phyloP scores from a whole-genome alignment of 2,329 filamentous ascomycete species.

The Neoscytalidium dimidiatum region DNA sequence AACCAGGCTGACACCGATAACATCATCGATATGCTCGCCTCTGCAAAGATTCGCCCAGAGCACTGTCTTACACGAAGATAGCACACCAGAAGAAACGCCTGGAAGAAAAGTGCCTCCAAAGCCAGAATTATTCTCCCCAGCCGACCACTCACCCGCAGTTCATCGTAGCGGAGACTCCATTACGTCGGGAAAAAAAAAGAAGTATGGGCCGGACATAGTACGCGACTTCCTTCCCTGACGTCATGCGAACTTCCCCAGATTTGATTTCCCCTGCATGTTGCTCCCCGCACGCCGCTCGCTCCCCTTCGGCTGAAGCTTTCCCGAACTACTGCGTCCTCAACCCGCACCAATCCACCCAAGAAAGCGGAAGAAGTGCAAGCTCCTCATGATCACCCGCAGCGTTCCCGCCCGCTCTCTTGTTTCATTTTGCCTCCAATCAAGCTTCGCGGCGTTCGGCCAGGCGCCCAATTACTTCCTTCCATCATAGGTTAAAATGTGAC shows the following conservation, averaged over 20 bases:
- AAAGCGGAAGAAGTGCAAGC: not conserved
- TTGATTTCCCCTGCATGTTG: not conserved
- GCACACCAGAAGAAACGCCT: too few relatives aligned
- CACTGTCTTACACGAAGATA: too few relatives aligned
- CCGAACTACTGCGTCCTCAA: not conserved
- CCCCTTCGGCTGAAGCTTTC: conserved; percentile 3
- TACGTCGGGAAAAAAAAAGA: too few relatives aligned
- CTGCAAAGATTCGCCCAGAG: too few relatives aligned
- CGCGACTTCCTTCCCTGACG: conserved; percentile 1
- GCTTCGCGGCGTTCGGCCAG: not conserved
- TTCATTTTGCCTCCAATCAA: conserved; percentile 18
- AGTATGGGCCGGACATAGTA: not conserved
- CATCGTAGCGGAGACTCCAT: too few relatives aligned
- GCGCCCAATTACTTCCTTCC: not conserved
- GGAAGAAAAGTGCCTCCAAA: too few relatives aligned
- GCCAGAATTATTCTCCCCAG: too few relatives aligned
- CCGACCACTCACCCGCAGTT: too few relatives aligned
- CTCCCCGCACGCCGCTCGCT: conserved; percentile 1
- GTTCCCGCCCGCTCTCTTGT: not conserved
- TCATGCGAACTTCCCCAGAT: conserved; percentile 15
- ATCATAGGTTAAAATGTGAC: not conserved
- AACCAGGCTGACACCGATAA: too few relatives aligned
- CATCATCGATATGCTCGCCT: too few relatives aligned
- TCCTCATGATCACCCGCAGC: conserved; percentile 6
- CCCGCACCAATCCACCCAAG: not conserved